phyloP scores from a whole-genome alignment of 768 basidiomycete genomes.

The Exidia glandulosa region DNA sequence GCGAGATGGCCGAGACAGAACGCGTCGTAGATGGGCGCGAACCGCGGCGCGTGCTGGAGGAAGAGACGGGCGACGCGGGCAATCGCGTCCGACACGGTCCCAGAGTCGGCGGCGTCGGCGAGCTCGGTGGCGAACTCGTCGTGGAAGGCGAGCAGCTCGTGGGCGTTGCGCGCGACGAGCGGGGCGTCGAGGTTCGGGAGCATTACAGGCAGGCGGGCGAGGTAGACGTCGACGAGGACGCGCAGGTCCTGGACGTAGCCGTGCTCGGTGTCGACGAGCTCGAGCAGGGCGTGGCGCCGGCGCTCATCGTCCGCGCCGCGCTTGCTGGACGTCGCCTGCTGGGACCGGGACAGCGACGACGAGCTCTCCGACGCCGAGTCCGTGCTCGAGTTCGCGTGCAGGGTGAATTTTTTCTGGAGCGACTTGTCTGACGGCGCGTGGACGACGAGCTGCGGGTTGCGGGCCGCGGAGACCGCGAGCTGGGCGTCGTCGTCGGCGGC shows the following conservation, averaged over 20 bases:
- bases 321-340: not conserved
- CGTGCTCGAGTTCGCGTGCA: not conserved
- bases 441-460: no score
- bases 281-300: constrained; percentile 64
- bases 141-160: constrained; percentile 56
- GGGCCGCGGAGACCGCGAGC: no score
- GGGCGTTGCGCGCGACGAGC: constrained; percentile 52
- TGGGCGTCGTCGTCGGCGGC: no score
- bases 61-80: constrained; percentile 13
- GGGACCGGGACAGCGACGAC: no score
- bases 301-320: not conserved
- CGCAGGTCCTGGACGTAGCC: constrained; percentile 70
- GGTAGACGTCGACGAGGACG: constrained; percentile 33
- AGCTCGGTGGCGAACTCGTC: constrained; percentile 54
- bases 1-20: constrained; percentile 85
- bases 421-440: not conserved
- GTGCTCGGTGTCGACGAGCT: constrained; percentile 76
- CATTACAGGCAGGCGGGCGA: constrained; percentile 2
- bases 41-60: constrained; percentile 15
- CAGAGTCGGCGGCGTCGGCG: constrained; percentile 32
- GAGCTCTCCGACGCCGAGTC: no score
- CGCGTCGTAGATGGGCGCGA: constrained; percentile 49
- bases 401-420: not conserved
- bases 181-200: constrained; percentile 48
- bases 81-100: constrained; percentile 14